Percentiles rank a stretch among this genome's conserved stretches.
Conservation (phyloP, 2,329 filamentous ascomycete genomes). For the Akanthomyces dipterigenus region DNA sequence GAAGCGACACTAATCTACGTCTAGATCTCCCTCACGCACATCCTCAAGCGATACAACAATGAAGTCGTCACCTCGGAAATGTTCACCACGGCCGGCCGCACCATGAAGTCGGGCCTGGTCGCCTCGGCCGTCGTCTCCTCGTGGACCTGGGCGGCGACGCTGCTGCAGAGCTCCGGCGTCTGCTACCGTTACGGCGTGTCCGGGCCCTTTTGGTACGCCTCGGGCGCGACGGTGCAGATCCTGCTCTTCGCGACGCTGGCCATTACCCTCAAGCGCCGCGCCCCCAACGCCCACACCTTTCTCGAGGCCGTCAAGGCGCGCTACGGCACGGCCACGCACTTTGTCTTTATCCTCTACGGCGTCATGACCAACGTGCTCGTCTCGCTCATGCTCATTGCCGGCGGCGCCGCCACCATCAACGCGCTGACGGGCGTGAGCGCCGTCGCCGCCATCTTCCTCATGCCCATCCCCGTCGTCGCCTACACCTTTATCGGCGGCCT, state of each 20-base stretch:
- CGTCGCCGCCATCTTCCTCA: slow-evolving; percentile 62
- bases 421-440: slow-evolving; percentile 44
- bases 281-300: slow-evolving; percentile 81
- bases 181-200: slow-evolving; percentile 72
- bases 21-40: slow-evolving; percentile 60
- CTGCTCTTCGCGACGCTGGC: slow-evolving; percentile 84
- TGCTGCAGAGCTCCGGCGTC: slow-evolving; percentile 73
- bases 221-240: slow-evolving; percentile 77
- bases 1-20: neutral
- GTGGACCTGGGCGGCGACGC: slow-evolving; percentile 88
- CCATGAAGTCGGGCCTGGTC: slow-evolving; percentile 82
- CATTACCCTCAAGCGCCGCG: slow-evolving; percentile 80
- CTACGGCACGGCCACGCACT: slow-evolving; percentile 65
- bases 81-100: slow-evolving; percentile 83
- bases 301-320: slow-evolving; percentile 77
- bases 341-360: slow-evolving; percentile 76
- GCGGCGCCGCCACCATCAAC: slow-evolving; percentile 56
- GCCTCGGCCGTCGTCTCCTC: slow-evolving; percentile 85
- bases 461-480: slow-evolving; percentile 72
- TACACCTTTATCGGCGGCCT: slow-evolving; percentile 76
- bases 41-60: slow-evolving; percentile 52
- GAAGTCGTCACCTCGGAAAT: slow-evolving; percentile 87
- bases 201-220: slow-evolving; percentile 54
- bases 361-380: slow-evolving; percentile 82
- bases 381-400: slow-evolving; percentile 81